Evolutionary conservation across 371 early-diverging fungal species (phyloP).

Genomic region (Syncephalastrum sp.): DNA sequence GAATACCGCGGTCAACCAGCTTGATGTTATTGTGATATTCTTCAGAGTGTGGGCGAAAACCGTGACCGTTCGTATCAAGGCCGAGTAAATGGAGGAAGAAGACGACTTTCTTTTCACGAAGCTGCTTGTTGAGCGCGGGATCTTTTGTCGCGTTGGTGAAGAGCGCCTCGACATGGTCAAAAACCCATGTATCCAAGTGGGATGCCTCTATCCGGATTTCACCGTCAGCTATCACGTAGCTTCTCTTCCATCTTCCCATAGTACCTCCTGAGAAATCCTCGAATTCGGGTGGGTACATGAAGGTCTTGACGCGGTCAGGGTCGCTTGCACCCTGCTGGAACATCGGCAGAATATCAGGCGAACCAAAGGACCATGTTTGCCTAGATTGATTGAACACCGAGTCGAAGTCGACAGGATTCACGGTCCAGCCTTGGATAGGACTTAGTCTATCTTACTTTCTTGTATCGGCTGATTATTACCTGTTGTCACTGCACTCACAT

Average conservation of each 20-base stretch:
- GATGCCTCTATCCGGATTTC: conserved; percentile 64
- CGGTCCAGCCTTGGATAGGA: conserved; percentile 82
- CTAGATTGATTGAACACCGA: conserved; percentile 89
- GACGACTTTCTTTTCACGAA: conserved; percentile 77
- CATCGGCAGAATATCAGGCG: conserved; percentile 96
- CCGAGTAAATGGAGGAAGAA: conserved; percentile 94
- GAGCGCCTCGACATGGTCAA: conserved; percentile 60
- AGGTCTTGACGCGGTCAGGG: conserved; percentile 72
- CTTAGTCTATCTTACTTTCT: background rate
- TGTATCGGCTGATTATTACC: conserved; percentile 35
- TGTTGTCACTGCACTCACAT: conserved; percentile 95
- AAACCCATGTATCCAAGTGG: conserved; percentile 88
- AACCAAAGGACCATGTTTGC: conserved; percentile 96
- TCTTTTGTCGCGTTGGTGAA: conserved; percentile 47
- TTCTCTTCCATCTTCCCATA: background rate
- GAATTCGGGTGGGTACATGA: conserved; percentile 85
- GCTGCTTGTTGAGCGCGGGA: conserved; percentile 45
- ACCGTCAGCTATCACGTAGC: conserved; percentile 2
- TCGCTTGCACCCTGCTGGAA: conserved; percentile 90
- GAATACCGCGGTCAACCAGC: conserved; percentile 78
- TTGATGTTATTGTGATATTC: conserved; percentile 83
- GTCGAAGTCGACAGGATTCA: conserved; percentile 96
- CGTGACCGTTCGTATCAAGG: conserved; percentile 94
- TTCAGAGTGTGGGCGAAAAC: conserved; percentile 79
- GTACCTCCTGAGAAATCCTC: conserved; percentile 88